These are phyloP conservation scores for Ophiostoma montium DNA, from an alignment of 2,329 filamentous ascomycete genomes.

Conservation along the genomic window DNA sequence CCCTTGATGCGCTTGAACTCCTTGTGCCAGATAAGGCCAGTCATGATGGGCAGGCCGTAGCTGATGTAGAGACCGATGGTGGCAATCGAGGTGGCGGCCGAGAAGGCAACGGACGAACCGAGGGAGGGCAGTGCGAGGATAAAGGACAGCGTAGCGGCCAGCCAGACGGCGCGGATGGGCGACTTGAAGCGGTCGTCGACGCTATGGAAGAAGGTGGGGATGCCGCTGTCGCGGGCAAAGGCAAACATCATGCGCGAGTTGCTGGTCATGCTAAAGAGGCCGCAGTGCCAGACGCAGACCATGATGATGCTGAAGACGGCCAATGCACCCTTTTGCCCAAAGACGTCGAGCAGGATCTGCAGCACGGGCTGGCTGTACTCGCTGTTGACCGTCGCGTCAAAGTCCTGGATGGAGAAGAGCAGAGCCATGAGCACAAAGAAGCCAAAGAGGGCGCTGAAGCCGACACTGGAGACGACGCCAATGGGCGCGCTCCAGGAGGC, in stretches of 20 bases:
- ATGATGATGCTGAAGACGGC: slow-evolving; percentile 41
- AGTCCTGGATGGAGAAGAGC: slow-evolving; percentile 45
- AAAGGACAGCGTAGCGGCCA: slow-evolving; percentile 38
- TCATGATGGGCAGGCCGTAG: slow-evolving; percentile 42
- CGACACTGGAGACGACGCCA: slow-evolving; percentile 41
- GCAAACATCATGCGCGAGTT: slow-evolving; percentile 48
- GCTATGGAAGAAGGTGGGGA: slow-evolving; percentile 38
- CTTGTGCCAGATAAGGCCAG: slow-evolving; percentile 35
- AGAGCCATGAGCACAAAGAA: slow-evolving; percentile 44
- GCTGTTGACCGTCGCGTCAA: slow-evolving; percentile 31
- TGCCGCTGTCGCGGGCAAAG: slow-evolving; percentile 40
- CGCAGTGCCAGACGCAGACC: slow-evolving; percentile 47
- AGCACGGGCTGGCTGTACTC: slow-evolving; percentile 38
- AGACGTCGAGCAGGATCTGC: slow-evolving; percentile 43
- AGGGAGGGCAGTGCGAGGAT: slow-evolving; percentile 40
- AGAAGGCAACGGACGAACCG: slow-evolving; percentile 39
- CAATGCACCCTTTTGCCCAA: slow-evolving; percentile 39
- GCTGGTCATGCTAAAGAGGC: slow-evolving; percentile 41
- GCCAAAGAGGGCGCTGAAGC: slow-evolving; percentile 41
- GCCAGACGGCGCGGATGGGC: slow-evolving; percentile 40
- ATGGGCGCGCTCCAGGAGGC: slow-evolving; percentile 43
- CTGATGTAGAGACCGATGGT: slow-evolving; percentile 44
- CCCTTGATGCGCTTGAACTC: slow-evolving; percentile 37
- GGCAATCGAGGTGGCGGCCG: slow-evolving; percentile 44
- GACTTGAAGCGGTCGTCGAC: slow-evolving; percentile 35